Evolutionary conservation across 106 monocot species (phyloP).

Genomic region (Ottelia alismoides): DNA sequence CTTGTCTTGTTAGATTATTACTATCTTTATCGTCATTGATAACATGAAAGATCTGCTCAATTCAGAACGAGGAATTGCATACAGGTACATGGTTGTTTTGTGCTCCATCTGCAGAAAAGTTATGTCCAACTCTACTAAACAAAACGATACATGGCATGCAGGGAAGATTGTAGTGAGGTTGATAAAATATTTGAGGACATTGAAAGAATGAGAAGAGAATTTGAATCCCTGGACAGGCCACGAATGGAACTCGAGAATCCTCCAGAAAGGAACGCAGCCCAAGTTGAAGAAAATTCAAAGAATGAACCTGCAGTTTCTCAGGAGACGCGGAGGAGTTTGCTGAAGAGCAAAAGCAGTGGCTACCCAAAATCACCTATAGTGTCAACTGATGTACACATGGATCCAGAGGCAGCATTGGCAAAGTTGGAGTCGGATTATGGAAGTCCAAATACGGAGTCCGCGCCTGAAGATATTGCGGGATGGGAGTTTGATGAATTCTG

Average conservation of each 20-base stretch:
- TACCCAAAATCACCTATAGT: background rate
- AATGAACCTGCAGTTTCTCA: background rate
- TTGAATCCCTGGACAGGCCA: slow-evolving; percentile 60
- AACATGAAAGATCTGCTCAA: slow-evolving; percentile 57
- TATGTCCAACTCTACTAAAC: no score
- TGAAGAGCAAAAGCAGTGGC: slow-evolving; percentile 14
- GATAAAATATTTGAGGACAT: slow-evolving; percentile 44
- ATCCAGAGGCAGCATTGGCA: slow-evolving; percentile 51
- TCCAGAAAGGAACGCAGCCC: slow-evolving; percentile 16
- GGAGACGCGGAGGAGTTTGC: slow-evolving; percentile 5
- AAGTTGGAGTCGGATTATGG: slow-evolving; percentile 59
- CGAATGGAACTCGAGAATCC: slow-evolving; percentile 41
- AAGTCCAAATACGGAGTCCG: slow-evolving; percentile 21
- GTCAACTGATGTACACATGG: slow-evolving; percentile 11
- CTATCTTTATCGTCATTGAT: slow-evolving; percentile 58
- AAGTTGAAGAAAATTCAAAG: slow-evolving; percentile 16
- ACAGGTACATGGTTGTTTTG: slow-evolving; percentile 29
- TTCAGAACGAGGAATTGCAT: slow-evolving; percentile 17
- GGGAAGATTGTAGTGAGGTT: slow-evolving; percentile 51
- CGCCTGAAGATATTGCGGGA: slow-evolving; percentile 48
- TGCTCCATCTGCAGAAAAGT: no score
- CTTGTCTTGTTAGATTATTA: slow-evolving; percentile 44
- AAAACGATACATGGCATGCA: slow-evolving; percentile 20
- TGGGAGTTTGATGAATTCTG: slow-evolving; percentile 91
- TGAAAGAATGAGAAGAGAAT: slow-evolving; percentile 49